Percentiles rank a stretch among this genome's conserved stretches.
These are phyloP conservation scores for Calonectria pteridis DNA, from an alignment of 2,329 filamentous ascomycete genomes.

Conservation along the genomic window DNA sequence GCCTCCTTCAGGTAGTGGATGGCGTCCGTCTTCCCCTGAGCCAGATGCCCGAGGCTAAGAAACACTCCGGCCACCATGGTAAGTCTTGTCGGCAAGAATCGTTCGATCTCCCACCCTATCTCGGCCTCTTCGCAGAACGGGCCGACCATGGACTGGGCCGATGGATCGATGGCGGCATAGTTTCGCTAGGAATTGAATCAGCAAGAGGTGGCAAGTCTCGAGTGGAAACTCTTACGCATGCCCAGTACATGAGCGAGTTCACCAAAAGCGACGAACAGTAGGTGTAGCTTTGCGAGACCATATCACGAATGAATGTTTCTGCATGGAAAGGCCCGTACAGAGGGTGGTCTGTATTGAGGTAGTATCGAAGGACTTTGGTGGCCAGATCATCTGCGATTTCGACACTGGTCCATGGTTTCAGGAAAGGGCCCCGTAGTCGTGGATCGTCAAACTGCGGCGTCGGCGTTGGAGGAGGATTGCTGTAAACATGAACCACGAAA, in stretches of 20 bases:
- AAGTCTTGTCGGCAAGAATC: not conserved
- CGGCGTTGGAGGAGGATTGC: not conserved
- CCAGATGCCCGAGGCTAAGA: constrained; percentile 15
- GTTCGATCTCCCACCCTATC: not conserved
- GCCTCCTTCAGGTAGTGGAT: not conserved
- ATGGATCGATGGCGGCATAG: not conserved
- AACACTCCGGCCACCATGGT: constrained; percentile 16
- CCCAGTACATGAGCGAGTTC: constrained; percentile 26
- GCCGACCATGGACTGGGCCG: not conserved
- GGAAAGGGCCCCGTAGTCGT: not conserved
- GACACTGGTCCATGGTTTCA: constrained; percentile 1
- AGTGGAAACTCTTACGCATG: constrained; percentile 14
- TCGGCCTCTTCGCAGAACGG: constrained; percentile 10
- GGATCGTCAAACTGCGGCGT: not conserved
- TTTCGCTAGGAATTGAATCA: not conserved
- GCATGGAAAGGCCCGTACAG: constrained; percentile 15
- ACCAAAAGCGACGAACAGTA: constrained; percentile 20
- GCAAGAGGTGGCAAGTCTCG: not conserved
- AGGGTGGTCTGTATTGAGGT: constrained; percentile 14
- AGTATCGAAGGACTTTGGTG: not conserved
- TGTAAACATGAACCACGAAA: not conserved
- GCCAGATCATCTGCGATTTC: constrained; percentile 6
- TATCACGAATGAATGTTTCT: constrained; percentile 15
- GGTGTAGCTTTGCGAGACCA: not conserved
- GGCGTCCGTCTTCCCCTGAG: not conserved